Base-by-base conservation (phyloP, 495 filamentous ascomycete species). In the Beverwykella pulmonaria region DNA sequence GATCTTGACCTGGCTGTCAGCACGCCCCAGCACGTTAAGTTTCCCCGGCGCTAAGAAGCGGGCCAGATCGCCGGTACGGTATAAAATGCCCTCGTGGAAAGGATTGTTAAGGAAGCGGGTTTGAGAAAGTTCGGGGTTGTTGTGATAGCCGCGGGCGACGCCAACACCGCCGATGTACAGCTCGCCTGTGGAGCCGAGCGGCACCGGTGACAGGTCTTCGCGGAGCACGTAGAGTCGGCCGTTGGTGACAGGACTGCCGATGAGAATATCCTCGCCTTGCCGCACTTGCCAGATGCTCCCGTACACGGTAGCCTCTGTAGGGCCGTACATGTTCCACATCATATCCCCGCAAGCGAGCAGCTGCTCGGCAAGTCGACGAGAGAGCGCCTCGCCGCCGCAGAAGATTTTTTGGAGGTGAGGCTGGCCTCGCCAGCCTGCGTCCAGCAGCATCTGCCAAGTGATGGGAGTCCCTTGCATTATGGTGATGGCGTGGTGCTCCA, bases 11-110 rank as follows among this genome's bases (percentile, higher is more conserved):
- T 82, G 80, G 10, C 73, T 69, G 58, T 86, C 83, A 26, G 53
- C 67, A 15, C 83, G 79, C 26, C 82, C 82, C 15, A 83, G 67
- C 54, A 84, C 78, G 44, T 79, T 74, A 14, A 85, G 70, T 7
- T 76, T 78, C 2, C 79, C 82, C 61, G 81, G 75, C 68, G 62
- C 32, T 80, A 56, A 66, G 79, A 77, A 17, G 78, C 34, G 76
- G 25, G 80, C 82, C 20, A 83, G 63, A 67, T 86, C 83, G 14
- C 83, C 83, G 14, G 83, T 86, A 34, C 80, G 79, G 62, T 84
- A 86, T 8, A 84, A 59, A 14, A 53, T 55, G 17, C 75, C 72
- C 7, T 59, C 50, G 32, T 68, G 69, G 53, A 75, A 70, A 15
- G 74, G 75, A 41, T 77, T 72, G 0, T 59, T 57, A 26, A 82